Evolutionary conservation across 208 protist genomes (phyloP), one percentile per base, ranked within the genome.

Genomic region (Leishmania mexicana): DNA sequence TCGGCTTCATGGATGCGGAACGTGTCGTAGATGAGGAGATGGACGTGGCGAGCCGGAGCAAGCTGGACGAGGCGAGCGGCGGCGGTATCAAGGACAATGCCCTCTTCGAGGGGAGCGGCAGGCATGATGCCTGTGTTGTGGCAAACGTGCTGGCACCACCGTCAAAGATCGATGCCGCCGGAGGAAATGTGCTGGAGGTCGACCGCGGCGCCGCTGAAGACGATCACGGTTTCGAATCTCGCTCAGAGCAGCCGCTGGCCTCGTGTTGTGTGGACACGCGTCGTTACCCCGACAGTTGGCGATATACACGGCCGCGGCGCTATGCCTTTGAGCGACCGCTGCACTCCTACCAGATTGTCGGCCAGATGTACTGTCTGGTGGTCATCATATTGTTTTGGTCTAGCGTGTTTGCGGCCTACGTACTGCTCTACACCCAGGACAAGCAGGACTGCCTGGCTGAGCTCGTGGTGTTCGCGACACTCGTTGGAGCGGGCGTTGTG

Each of bases 251-350:
- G 70, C 92, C 90, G 42, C 92, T 72, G 78, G 76, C 80, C 19
- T 94, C 90, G 5, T 93, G 90, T 67, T 94, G 88, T 75, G 87
- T 93, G 8, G 90, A 95, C 79, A 40, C 67, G 57, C 87, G 85
- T 38, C 87, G 81, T 64, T 74, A 87, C 76, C 87, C 86, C 1
- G 84, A 93, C 72, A 75, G 81, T 40, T 95, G 92, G 92, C 83
- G 84, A 53, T 77, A 76, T n/a, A 85, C 90, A 68, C 82, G 67
- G 54, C 83, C 89, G 40, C 90, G 92, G 11, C 87, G 86, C n/a
- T 88, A 96, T 81, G 92, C 88, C 38, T 89, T 96, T 79, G 81
- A 96, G 79, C 80, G 84, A 11, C 92, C 92, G 24, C 80, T 96
- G 64, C 89, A 96, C 81, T 71, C 64, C 3, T 76, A 90, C 10